phyloP scores from a whole-genome alignment of 2,329 filamentous ascomycete species.

The Trichoderma gracile region DNA sequence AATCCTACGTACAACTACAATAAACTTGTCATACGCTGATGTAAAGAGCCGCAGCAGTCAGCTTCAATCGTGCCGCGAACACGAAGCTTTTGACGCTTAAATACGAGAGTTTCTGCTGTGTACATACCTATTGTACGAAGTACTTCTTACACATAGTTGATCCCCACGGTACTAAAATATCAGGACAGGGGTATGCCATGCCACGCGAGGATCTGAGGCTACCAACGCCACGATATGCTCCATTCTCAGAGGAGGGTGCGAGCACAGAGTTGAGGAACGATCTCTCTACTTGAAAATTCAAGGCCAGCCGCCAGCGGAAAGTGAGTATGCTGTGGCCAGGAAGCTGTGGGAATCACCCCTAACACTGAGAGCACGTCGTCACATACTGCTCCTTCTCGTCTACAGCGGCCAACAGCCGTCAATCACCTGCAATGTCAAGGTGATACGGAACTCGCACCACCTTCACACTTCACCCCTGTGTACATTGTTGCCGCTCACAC shows the following conservation, averaged over 20 bases:
- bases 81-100: background rate
- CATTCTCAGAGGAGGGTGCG: background rate
- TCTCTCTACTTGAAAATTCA: background rate
- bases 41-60: background rate
- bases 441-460: constrained; percentile 4
- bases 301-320: background rate
- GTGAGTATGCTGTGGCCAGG: background rate
- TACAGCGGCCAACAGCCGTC: background rate
- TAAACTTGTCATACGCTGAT: background rate
- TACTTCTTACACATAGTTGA: background rate
- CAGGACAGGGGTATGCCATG: constrained; percentile 24
- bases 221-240: constrained; percentile 28
- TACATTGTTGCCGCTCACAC: background rate
- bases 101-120: constrained; percentile 6
- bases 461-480: background rate
- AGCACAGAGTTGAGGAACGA: background rate
- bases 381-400: background rate
- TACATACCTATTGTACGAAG: too few species aligned
- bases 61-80: background rate
- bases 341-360: background rate
- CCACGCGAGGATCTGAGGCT: constrained; percentile 30
- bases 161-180: constrained; percentile 4
- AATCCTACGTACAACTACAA: background rate
- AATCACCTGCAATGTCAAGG: constrained; percentile 6
- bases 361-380: background rate